phyloP scores from a whole-genome alignment of 1,139 yeast genomes.

The Pichia sp. region DNA sequence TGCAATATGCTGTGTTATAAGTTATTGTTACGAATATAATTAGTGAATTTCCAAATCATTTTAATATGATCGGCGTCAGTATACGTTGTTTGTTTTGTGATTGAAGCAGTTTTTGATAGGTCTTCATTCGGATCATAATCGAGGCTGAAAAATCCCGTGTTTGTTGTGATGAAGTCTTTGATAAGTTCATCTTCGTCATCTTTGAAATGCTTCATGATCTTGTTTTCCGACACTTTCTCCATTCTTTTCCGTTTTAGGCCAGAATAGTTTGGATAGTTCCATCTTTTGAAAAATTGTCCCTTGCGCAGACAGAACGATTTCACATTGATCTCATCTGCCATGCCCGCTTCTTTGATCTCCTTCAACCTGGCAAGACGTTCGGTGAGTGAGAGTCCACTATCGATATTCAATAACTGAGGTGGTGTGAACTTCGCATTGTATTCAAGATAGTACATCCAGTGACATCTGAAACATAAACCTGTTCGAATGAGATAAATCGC shows the following conservation, averaged over 20 bases:
- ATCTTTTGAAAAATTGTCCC: background rate
- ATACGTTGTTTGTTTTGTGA: background rate
- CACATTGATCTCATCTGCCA: too few species aligned
- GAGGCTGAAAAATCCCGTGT: background rate
- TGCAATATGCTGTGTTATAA: too few species aligned
- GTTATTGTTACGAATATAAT: background rate
- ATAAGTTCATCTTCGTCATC: background rate
- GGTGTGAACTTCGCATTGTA: too few species aligned
- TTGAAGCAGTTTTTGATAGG: too few species aligned
- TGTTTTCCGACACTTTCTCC: conserved; percentile 1
- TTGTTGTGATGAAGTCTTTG: conserved; percentile 1
- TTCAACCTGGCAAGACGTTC: background rate
- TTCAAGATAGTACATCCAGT: too few species aligned
- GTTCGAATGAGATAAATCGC: too few species aligned
- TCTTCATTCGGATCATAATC: background rate
- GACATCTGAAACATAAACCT: too few species aligned
- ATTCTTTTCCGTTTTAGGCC: background rate
- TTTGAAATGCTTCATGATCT: background rate
- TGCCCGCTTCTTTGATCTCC: background rate
- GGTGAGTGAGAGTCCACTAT: too few species aligned
- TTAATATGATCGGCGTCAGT: conserved; percentile 2
- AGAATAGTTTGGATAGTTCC: background rate
- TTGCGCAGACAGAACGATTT: too few species aligned
- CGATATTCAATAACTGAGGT: too few species aligned
- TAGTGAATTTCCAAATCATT: conserved; percentile 1